These are phyloP conservation scores for Neurospora sp. DNA, from an alignment of 495 filamentous ascomycete genomes.

Conservation along the genomic window DNA sequence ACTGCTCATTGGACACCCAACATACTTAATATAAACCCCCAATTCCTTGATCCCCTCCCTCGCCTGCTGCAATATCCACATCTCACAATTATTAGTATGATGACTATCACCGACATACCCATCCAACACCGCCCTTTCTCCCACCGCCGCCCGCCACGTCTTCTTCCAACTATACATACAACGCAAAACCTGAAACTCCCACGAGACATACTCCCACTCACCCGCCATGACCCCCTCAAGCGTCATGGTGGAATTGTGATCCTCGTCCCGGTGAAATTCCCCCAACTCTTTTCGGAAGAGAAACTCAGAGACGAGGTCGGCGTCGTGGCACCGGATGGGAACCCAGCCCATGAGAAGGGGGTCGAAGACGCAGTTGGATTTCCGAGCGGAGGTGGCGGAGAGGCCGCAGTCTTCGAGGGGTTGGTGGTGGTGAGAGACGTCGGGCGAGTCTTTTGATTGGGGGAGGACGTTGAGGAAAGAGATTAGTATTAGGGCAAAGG, in stretches of 20 bases:
- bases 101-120: neutral
- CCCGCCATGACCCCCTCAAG: neutral
- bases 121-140: neutral
- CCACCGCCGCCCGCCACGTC: neutral
- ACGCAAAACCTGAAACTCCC: neutral
- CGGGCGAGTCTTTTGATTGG: too few species aligned
- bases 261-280: neutral
- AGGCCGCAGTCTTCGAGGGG: neutral
- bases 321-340: neutral
- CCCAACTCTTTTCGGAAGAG: neutral
- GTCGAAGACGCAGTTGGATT: constrained; percentile 1
- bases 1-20: neutral
- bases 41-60: neutral
- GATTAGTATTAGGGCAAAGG: too few species aligned
- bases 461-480: too few species aligned
- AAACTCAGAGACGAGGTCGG: neutral
- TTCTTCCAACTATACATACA: constrained; percentile 1
- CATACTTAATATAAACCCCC: constrained; percentile 2
- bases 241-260: neutral
- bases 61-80: neutral
- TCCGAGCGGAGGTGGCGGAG: neutral
- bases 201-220: neutral
- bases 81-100: constrained; percentile 4
- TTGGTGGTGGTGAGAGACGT: neutral
- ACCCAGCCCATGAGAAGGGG: constrained; percentile 1